Percentiles rank a stretch among this genome's conserved stretches.
Conservation (phyloP, 805 yeast species). For the Nakazawaea pomicola region DNA sequence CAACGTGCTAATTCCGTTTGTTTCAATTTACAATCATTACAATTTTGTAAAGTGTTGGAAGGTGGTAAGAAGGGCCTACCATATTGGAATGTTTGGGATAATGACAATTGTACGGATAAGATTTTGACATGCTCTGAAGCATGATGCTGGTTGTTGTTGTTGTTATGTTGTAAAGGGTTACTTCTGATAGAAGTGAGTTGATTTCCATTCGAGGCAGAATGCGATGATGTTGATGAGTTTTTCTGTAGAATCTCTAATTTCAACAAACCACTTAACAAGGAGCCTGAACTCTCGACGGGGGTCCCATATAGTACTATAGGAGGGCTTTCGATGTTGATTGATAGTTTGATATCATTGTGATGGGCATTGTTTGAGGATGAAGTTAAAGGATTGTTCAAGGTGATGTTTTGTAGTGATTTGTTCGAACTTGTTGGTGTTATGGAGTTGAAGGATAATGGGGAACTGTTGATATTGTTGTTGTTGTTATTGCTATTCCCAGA, state of each 20-base stretch:
- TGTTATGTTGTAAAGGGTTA: too few relatives aligned
- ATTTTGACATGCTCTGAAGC: conserved; percentile 49
- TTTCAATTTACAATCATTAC: conserved; percentile 53
- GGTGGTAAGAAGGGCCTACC: conserved; percentile 63
- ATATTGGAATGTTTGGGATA: conserved; percentile 68
- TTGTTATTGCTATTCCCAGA: neutral
- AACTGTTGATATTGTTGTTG: neutral
- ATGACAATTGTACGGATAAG: conserved; percentile 52
- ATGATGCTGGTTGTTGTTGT: too few relatives aligned
- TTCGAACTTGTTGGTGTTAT: conserved; percentile 12
- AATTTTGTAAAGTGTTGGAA: conserved; percentile 41
- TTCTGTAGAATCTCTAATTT: conserved; percentile 44
- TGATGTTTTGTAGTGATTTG: conserved; percentile 9
- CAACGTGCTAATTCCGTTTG: conserved; percentile 72
- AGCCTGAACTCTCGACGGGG: conserved; percentile 76
- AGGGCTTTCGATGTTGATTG: conserved; percentile 78
- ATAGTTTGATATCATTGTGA: conserved; percentile 27
- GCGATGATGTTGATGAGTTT: conserved; percentile 3
- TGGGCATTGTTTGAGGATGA: neutral
- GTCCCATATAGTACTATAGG: conserved; percentile 84
- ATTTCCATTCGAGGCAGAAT: neutral
- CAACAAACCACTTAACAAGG: conserved; percentile 76
- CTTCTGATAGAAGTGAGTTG: conserved; percentile 16
- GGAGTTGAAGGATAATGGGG: conserved; percentile 5
- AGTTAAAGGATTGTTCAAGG: conserved; percentile 1